phyloP scores from a whole-genome alignment of 768 basidiomycete genomes.

The Calocybe indica region DNA sequence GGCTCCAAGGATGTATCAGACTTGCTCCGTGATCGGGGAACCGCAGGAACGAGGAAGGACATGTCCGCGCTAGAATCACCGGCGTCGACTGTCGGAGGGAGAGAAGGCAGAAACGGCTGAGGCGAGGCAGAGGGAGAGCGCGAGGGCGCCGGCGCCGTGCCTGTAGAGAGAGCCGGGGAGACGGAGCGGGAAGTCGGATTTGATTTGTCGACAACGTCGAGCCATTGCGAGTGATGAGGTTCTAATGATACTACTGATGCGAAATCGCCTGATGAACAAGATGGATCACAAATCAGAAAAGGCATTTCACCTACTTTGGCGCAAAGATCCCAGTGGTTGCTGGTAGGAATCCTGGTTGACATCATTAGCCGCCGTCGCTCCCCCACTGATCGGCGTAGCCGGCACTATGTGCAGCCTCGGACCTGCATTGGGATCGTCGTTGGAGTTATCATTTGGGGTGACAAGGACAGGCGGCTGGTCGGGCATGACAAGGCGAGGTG shows the following conservation, averaged over 20 bases:
- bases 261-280: too few species aligned
- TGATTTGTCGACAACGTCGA: slow-evolving; percentile 6
- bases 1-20: slow-evolving; percentile 55
- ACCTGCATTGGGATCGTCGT: slow-evolving; percentile 40
- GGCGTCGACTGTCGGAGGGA: not conserved
- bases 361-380: slow-evolving; percentile 28
- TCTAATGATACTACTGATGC: too few species aligned
- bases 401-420: slow-evolving; percentile 77
- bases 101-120: slow-evolving; percentile 4
- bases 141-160: slow-evolving; percentile 21
- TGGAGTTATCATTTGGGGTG: slow-evolving; percentile 44
- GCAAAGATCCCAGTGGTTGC: slow-evolving; percentile 28
- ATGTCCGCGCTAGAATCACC: not conserved
- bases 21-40: slow-evolving; percentile 48
- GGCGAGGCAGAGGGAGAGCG: slow-evolving; percentile 17
- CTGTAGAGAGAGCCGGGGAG: slow-evolving; percentile 10
- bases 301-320: too few species aligned
- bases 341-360: slow-evolving; percentile 47
- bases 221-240: slow-evolving; percentile 6
- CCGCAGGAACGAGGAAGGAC: slow-evolving; percentile 25
- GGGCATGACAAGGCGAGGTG: slow-evolving; percentile 52
- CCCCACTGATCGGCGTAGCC: slow-evolving; percentile 72
- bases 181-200: slow-evolving; percentile 15
- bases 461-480: slow-evolving; percentile 49
- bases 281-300: too few species aligned